Evolutionary conservation across 176 grass and related monocot genomes (phyloP).

Genomic region (Eleusine coracana): DNA sequence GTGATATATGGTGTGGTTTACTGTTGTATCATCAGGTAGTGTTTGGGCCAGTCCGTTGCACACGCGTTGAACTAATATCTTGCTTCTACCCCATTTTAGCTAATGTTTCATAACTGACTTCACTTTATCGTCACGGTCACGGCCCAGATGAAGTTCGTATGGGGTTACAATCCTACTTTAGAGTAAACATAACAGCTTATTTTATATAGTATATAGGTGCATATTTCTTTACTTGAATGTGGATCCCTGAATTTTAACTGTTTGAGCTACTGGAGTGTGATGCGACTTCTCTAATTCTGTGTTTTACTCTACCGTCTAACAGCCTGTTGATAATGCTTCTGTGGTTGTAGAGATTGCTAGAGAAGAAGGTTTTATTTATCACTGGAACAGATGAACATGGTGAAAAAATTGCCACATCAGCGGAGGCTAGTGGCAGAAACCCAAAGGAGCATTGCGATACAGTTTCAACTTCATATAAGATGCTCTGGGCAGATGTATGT

Average conservation of each 20-base stretch:
- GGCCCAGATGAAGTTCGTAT: background rate
- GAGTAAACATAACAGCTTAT: background rate
- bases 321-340: slow-evolving; percentile 27
- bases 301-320: background rate
- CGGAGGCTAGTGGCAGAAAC: slow-evolving; percentile 70
- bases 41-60: background rate
- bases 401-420: slow-evolving; percentile 87
- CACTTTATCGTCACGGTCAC: background rate
- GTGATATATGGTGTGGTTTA: background rate
- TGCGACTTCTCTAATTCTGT: background rate
- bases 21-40: slow-evolving; percentile 1
- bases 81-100: background rate
- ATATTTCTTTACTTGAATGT: background rate
- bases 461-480: slow-evolving; percentile 75
- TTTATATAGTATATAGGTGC: background rate
- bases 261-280: background rate
- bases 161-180: background rate
- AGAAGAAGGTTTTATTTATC: slow-evolving; percentile 88
- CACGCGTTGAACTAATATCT: background rate
- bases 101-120: background rate
- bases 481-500: slow-evolving; percentile 79
- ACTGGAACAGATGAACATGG: slow-evolving; percentile 98
- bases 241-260: background rate
- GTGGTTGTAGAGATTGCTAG: slow-evolving; percentile 70
- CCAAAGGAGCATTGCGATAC: slow-evolving; percentile 81